Conservation (phyloP, 352 stramenopile species). For the Nothophytophthora sp. region DNA sequence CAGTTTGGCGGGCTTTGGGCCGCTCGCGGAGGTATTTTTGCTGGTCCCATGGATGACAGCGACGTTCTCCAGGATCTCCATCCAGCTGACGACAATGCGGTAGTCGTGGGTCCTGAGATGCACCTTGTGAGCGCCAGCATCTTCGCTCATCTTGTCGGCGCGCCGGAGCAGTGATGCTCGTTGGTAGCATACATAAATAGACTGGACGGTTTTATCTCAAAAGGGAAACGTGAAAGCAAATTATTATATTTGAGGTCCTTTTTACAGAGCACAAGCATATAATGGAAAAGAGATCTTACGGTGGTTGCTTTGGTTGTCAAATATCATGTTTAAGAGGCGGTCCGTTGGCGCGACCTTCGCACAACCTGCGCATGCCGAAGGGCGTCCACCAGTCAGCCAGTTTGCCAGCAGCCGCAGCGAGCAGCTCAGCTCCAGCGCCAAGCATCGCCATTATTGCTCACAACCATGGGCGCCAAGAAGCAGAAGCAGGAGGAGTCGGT, state of each 20-base stretch:
- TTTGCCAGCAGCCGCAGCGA: slow-evolving; percentile 6
- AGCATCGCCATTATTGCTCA: slow-evolving; percentile 33
- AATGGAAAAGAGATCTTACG: no score
- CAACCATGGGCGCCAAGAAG: slow-evolving; percentile 39
- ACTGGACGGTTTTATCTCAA: no score
- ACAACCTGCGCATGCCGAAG: slow-evolving; percentile 1
- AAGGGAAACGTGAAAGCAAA: no score
- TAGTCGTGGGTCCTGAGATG: slow-evolving; percentile 10
- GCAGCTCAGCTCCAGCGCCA: not conserved
- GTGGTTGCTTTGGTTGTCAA: no score
- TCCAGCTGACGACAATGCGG: slow-evolving; percentile 19
- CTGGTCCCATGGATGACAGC: slow-evolving; percentile 2
- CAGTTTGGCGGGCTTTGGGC: slow-evolving; percentile 4
- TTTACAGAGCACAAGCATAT: no score
- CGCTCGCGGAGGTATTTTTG: slow-evolving; percentile 3
- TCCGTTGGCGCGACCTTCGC: slow-evolving; percentile 15
- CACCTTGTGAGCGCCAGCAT: no score
- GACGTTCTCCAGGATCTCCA: slow-evolving; percentile 19
- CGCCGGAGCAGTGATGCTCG: no score
- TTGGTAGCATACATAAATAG: no score
- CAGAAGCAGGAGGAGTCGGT: slow-evolving; percentile 15
- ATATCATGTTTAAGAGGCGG: no score
- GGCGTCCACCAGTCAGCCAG: slow-evolving; percentile 37
- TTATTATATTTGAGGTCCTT: no score
- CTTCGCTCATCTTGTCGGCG: no score